phyloP scores from a whole-genome alignment of 352 stramenopile species.

The Phytophthora brassicae region DNA sequence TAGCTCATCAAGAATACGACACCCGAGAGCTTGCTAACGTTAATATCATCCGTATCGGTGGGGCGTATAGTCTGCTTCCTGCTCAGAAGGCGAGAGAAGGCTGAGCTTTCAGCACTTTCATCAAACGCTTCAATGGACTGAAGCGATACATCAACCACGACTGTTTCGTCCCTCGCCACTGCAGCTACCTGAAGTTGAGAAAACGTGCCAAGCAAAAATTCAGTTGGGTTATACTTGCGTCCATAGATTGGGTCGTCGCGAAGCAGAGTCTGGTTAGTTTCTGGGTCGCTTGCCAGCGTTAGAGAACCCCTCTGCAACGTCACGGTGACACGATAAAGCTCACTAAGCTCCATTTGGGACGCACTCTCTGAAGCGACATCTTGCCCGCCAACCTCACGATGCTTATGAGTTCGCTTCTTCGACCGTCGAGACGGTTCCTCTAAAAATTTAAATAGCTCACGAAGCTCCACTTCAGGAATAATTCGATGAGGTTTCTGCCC shows the following conservation, averaged over 20 bases:
- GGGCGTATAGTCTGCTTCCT: constrained; percentile 56
- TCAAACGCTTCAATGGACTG: constrained; percentile 87
- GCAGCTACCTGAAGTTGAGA: constrained; percentile 75
- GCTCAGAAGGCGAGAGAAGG: constrained; percentile 79
- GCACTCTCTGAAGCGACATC: constrained; percentile 38
- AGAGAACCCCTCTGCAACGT: constrained; percentile 74
- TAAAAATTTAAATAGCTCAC: constrained; percentile 87
- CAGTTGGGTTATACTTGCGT: constrained; percentile 64
- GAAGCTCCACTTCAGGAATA: constrained; percentile 80
- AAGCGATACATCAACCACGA: constrained; percentile 82
- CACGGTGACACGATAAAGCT: constrained; percentile 77
- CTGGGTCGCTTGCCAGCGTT: constrained; percentile 72
- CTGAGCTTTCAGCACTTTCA: constrained; percentile 82
- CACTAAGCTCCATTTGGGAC: constrained; percentile 38
- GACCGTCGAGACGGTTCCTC: constrained; percentile 72
- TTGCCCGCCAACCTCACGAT: constrained; percentile 26
- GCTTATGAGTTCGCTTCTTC: constrained; percentile 52
- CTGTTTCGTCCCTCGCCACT: constrained; percentile 64
- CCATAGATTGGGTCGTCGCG: constrained; percentile 69
- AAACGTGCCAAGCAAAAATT: constrained; percentile 82
- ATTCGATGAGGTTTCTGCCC: constrained; percentile 40
- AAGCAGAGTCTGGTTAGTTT: constrained; percentile 63
- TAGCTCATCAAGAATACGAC: constrained; percentile 85
- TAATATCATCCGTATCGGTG: constrained; percentile 53
- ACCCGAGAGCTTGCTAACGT: constrained; percentile 65